Percentiles rank a stretch among this genome's conserved stretches.
Conservation (phyloP, 2,329 filamentous ascomycete genomes). For the Hypoxylon sp. region DNA sequence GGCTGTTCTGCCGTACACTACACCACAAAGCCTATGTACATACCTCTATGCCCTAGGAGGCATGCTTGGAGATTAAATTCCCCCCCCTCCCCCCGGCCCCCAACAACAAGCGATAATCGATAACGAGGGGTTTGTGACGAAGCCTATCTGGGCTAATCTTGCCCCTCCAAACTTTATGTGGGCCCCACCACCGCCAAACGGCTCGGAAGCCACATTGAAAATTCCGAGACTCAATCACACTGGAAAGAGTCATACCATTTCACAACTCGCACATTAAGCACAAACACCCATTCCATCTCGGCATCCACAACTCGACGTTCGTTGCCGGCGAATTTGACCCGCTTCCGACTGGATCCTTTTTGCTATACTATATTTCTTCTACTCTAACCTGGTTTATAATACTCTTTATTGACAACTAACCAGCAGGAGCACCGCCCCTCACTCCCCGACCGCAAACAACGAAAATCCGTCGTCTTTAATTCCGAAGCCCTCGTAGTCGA, state of each 20-base stretch:
- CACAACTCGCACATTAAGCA: conserved; percentile 2
- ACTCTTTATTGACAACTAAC: conserved; percentile 45
- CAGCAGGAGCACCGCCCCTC: conserved; percentile 52
- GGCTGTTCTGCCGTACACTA: conserved; percentile 9
- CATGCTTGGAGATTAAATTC: conserved; percentile 6
- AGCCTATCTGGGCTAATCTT: conserved; percentile 23
- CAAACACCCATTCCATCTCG: conserved; percentile 19
- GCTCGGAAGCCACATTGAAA: conserved; percentile 43
- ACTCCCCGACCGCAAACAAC: conserved; percentile 75
- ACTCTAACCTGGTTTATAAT: not conserved
- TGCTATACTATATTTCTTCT: conserved; percentile 12
- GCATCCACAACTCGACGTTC: conserved; percentile 11
- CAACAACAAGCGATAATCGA: conserved; percentile 23
- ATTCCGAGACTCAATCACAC: conserved; percentile 41
- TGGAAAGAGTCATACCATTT: conserved; percentile 42
- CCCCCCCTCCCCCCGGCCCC: no score
- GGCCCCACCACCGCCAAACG: conserved; percentile 28
- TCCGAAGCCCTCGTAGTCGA: conserved; percentile 90
- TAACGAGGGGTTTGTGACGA: conserved; percentile 26
- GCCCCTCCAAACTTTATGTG: conserved; percentile 36
- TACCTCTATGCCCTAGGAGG: not conserved
- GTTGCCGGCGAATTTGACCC: conserved; percentile 5
- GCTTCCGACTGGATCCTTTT: conserved; percentile 9
- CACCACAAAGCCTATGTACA: no score
- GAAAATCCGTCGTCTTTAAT: conserved; percentile 95